Evolutionary conservation across 2,329 filamentous ascomycete genomes (phyloP), one percentile per base, ranked within the genome.

Genomic region (Chrysoporthe puriensis): DNA sequence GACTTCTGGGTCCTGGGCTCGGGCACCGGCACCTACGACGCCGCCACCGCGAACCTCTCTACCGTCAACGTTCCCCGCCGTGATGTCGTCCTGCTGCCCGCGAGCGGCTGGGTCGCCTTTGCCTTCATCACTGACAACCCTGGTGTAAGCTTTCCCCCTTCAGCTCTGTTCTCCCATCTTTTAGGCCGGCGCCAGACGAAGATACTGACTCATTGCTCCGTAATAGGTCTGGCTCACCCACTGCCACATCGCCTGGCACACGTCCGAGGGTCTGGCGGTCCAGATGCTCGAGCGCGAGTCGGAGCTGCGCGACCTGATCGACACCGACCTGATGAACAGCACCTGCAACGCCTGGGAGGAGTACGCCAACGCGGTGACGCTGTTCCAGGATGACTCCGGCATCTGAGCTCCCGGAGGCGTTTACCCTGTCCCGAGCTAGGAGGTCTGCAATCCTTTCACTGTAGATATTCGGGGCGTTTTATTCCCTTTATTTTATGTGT

Each of bases 1-100:
- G 79, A 84, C 63, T 84, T 84, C 74, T 81, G 78, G 70, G 73
- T 85, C 14, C 72, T 85, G 13, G 74, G 76, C 18, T 66, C 78
- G 74, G 74, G 73, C 44, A 59, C 66, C 52, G 69, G 73, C 44
- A 7, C 62, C n/a, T 74, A 63, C 56, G 70, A 67, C 66, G 44
- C 77, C 79, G 64, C 75, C 76, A 60, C 62, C 7, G 54, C 71
- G 21, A 52, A 56, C 13, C 70, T 74, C 21, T 68, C 69, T 59
- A 71, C 72, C 70, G 57, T 62, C 64, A 80, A 81, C 68, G 77
- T 78, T 16, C 74, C 76, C 4, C 75, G 79, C 32, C 73, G 79
- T 42, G 79, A 81, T 68, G 76, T 77, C 4, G 76, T 76, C 6
- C 73, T 75, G 40, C 71, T 80, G 2, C 73, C 72, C 0, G 70